Base-by-base conservation (phyloP, 352 stramenopile genomes). In the Nothophytophthora sp. region DNA sequence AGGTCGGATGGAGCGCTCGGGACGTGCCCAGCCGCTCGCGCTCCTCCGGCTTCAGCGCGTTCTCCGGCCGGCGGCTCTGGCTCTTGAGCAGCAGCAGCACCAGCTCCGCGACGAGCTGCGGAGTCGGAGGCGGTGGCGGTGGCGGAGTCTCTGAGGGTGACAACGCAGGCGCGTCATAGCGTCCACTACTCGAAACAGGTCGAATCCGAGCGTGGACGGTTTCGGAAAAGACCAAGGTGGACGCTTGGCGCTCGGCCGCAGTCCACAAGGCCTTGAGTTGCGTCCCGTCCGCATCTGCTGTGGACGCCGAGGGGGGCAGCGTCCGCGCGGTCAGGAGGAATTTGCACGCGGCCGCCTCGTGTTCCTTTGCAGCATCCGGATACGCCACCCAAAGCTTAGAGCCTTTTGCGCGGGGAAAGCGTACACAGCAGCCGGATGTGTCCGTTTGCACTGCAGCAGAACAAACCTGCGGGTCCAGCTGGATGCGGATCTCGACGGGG, bases 81-180 rank as follows among this genome's bases (percentile, higher is more conserved):
- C 62, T 76, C 48, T 73, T 80, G 64, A 81, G 69, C 19, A 85
- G 18, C 50, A 85, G 47, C 38, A 66, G 29, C 38, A 80, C 61
- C 20, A 78, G 19, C 2, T 63, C 45, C 9, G 64, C 60, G 18
- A n/a, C n/a, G n/a, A 70, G 10, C 5, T 70, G 40, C 28, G 50
- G 15, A 50, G 23, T 51, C 16, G 44, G 38, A 52, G 46, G 20
- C 15, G 11, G 20, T 33, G 36, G 27, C 19, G 32, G 16, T 33
- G 44, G 19, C 30, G 2, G 10, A 13, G n/a, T n/a, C n/a, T n/a
- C n/a, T n/a, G n/a, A n/a, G n/a, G n/a, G n/a, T n/a, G n/a, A n/a
- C n/a, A n/a, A n/a, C n/a, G n/a, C n/a, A n/a, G n/a, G n/a, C n/a
- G n/a, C n/a, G n/a, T n/a, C n/a, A n/a, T n/a, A n/a, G n/a, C n/a